Evolutionary conservation across 371 early-diverging fungal genomes (phyloP), one percentile per base, ranked within the genome.

Genomic region (Mucor plumbeus): DNA sequence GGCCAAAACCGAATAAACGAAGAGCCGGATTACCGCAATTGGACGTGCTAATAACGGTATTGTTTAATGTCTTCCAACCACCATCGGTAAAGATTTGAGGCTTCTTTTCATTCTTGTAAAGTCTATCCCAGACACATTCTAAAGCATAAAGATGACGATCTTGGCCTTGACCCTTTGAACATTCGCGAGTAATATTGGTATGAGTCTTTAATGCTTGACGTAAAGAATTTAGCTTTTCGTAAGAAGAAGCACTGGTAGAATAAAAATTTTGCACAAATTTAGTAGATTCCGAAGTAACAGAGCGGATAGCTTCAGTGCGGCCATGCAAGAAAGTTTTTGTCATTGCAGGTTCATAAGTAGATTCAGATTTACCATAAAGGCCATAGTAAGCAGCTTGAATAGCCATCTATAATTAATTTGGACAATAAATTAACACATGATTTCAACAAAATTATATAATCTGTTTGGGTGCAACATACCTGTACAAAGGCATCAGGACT

Each of bases 341-440:
- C 81, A 92, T 91, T 14, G 94, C 94, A 9, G 90, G 90, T 76
- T 95, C 96, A 75, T 95, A 95, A n/a, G 95, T 94, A 41, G 91
- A 85, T 58, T 87, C 85, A 60, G 78, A 73, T 60, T 83, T 82
- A 59, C 95, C 92, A 72, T 90, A 88, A 70, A 91, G 83, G 40
- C 92, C 92, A 83, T 91, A 95, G 79, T 94, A 95, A n/a, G 96
- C 95, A 33, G 94, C 90, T 82, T 96, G 96, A 70, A 93, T 89
- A 14, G 95, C 94, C 94, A 96, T 94, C 84, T 92, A 84, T 40
- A 19, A 26, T 14, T 34, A 14, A 15, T 55, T 1, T 21, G 2
- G 35, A 26, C 3, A 26, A 26, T 26, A 26, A 26, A 3, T 55
- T 15, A 55, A 35, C n/a, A 34, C 17, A 35, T 34, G 55, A 14